A percentile compares a stretch with the other conserved stretches of the same genome.
These are phyloP conservation scores for Aspergillus bertholletiae DNA, from an alignment of 495 filamentous ascomycete species.

Conservation along the genomic window DNA sequence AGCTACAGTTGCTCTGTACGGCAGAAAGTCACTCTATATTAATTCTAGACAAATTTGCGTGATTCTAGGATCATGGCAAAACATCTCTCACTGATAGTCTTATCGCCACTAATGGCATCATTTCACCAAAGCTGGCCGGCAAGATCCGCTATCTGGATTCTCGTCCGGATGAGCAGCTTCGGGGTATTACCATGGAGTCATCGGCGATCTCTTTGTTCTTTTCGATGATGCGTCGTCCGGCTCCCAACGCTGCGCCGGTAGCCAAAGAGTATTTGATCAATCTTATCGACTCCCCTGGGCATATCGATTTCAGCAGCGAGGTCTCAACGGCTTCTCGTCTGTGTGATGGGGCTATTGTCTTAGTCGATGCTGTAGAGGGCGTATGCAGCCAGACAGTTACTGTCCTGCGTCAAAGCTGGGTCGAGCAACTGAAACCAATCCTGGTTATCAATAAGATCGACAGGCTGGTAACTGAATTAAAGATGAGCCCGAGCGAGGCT, in stretches of 20 bases:
- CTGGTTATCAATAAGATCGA: constrained; percentile 99
- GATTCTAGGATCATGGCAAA: constrained; percentile 82
- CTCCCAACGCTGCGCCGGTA: constrained; percentile 64
- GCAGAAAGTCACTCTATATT: not conserved
- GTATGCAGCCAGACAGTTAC: constrained; percentile 99
- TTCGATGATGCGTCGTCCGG: constrained; percentile 72
- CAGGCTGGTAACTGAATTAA: constrained; percentile 84
- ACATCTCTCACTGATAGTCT: constrained; percentile 95
- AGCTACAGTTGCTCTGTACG: not conserved
- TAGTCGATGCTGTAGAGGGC: constrained; percentile 98
- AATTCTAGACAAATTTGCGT: constrained; percentile 8
- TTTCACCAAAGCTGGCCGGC: constrained; percentile 93
- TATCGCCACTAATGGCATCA: constrained; percentile 98
- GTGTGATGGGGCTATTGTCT: constrained; percentile 89
- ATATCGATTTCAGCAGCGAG: constrained; percentile 98
- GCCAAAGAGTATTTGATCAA: constrained; percentile 93
- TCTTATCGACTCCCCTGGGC: constrained; percentile 94
- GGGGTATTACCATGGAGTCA: constrained; percentile 99
- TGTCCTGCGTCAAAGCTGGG: constrained; percentile 91
- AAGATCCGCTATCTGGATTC: constrained; percentile 98
- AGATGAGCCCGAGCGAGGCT: constrained; percentile 86
- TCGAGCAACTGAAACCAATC: constrained; percentile 90
- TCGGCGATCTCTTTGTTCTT: constrained; percentile 97
- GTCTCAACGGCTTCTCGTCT: constrained; percentile 93
- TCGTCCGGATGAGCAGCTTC: constrained; percentile 91